Base-by-base conservation (phyloP, 768 basidiomycete genomes). In the Tubosaeta sp. region DNA sequence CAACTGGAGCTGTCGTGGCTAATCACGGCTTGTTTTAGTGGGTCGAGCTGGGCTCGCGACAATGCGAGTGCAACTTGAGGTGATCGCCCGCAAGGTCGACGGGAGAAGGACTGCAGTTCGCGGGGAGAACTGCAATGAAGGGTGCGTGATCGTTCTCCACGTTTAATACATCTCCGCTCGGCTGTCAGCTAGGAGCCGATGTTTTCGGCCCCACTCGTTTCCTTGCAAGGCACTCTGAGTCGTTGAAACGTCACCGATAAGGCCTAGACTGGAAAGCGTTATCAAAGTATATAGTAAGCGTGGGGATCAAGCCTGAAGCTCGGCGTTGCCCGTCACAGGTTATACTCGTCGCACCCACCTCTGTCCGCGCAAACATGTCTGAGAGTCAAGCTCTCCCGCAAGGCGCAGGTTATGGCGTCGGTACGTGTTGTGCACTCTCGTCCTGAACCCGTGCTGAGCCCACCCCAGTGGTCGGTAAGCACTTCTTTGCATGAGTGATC, bases 351-450 rank as follows among this genome's bases (percentile, higher is more conserved):
- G 4, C 21, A 31, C 42, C 35, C 11, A n/a, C n/a, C n/a, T n/a
- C n/a, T n/a, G n/a, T 35, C 43, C 19, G 22, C 40, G 3, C 27
- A 34, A 54, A 2, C 38, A 67, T 68, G 68, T 66, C 68, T 11
- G 47, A 59, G 32, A 57, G 50, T 39, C 55, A 68, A 45, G 69
- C 85, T 22, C 75, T 90, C 45, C 89, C 89, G 21, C 84, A 88
- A 71, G 87, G 86, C 30, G 90, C 87, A 13, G 90, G 90, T 31
- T 92, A 91, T 75, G 90, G 90, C 38, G 88, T 88, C 50, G 84
- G 86, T 86, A 59, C 58, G 79, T 64, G 25, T 14, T 18, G 12
- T 30, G 22, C 49, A 38, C 46, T 39, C 21, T 48, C 41, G 8
- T 51, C 18, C 44, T 10, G 16, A 34, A 8, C 43, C 21, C 29